Base-by-base conservation (phyloP, 768 basidiomycete species). In the Collybiopsis luxurians region DNA sequence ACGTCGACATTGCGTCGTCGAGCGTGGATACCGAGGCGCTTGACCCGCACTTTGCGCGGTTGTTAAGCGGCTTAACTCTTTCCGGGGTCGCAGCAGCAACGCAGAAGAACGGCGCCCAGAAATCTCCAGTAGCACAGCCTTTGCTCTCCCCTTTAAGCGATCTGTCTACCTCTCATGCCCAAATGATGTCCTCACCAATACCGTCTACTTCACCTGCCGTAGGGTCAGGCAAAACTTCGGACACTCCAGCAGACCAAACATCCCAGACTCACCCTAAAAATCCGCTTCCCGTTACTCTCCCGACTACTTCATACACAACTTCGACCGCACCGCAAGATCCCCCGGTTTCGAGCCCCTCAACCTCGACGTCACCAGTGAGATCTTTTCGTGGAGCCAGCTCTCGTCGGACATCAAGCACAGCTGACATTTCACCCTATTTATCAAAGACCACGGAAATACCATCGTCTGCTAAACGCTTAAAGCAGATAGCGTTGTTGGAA, bases 401-500 rank as follows among this genome's bases (percentile, higher is more conserved):
- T 23, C 74, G 75, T 42, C 75, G 71, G 39, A 68, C 68, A 44
- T 79, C 85, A 36, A 78, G 78, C 36, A 79, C 80, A 21, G 80
- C 85, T 13, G 87, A 88, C 63, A 82, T 89, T 55, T 87, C 86
- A 6, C 86, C 88, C 0, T 89, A 90, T 66, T 71, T 89, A 51
- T 73, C 82, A 10, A 79, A 80, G 53, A 71, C 81, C 6, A 68
- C 71, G 24, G 85, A 81, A 59, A 71, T 83, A 10, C 79, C 83
- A 7, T 72, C 79, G 3, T 83, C 84, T 30, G 79, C 84, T 13
- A 87, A 84, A 66, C 81, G 79, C 56, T 68, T 89, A 68, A 84
- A 84, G 68, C 90, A 86, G 61, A 75, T 87, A 24, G 88, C 88
- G 2, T 73, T 91, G 58, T 73, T 90, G 11, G 88, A 91, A 66